These are phyloP conservation scores for Hydrangea macrophylla DNA, from an alignment of 148 eudicot genomes.

Conservation along the genomic window DNA sequence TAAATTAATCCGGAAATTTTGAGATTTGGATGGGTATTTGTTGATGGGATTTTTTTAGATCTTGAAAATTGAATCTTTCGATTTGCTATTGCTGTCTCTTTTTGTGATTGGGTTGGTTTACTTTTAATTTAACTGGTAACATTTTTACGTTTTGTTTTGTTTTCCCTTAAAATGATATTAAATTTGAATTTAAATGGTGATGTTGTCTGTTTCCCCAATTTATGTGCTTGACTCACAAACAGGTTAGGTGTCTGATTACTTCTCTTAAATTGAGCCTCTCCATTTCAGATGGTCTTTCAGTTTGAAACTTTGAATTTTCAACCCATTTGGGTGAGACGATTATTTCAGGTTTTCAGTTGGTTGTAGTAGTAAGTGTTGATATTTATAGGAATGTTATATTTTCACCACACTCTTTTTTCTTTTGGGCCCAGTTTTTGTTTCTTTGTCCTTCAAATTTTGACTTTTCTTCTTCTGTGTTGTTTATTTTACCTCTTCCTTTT, in stretches of 20 bases:
- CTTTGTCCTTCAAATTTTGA: background rate
- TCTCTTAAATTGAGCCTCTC: background rate
- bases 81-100: background rate
- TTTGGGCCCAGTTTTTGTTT: conserved; percentile 3
- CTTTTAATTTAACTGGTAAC: too few species aligned
- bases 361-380: background rate
- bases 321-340: background rate
- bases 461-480: background rate
- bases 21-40: background rate
- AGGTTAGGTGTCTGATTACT: background rate
- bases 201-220: background rate
- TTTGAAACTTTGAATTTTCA: background rate
- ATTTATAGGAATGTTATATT: background rate
- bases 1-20: background rate
- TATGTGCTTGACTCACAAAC: background rate
- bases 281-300: background rate
- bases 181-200: background rate
- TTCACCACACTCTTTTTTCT: background rate
- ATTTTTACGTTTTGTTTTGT: too few species aligned
- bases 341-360: background rate
- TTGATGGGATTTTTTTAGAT: conserved; percentile 5
- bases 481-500: background rate
- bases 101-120: background rate
- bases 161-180: background rate
- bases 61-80: background rate